A percentile compares a stretch with the other conserved stretches of the same genome.
Evolutionary conservation across 768 basidiomycete species (phyloP).

Genomic region (Strobilomyces dryophilus): DNA sequence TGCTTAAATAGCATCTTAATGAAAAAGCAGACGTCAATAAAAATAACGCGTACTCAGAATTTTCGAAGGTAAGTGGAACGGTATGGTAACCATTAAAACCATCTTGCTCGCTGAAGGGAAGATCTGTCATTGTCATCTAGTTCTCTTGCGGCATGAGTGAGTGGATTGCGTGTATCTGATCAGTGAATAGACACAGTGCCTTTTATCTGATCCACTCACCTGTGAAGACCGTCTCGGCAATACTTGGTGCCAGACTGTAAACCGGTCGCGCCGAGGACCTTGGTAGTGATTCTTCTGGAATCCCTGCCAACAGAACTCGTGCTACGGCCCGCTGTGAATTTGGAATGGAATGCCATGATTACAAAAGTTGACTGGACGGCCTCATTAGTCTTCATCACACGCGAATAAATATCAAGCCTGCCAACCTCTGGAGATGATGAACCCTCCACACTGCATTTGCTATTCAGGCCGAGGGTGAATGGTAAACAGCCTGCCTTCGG

Average conservation of each 20-base stretch:
- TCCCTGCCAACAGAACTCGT: no score
- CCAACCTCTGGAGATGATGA: slow-evolving; percentile 7
- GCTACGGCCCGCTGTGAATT: no score
- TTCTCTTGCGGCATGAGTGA: not conserved
- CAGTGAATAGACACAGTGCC: not conserved
- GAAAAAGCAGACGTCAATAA: not conserved
- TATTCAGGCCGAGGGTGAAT: not conserved
- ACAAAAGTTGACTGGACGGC: no score
- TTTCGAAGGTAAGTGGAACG: not conserved
- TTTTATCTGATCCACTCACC: slow-evolving; percentile 11
- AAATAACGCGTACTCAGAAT: not conserved
- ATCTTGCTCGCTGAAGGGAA: not conserved
- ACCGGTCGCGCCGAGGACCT: not conserved
- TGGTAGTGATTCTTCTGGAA: not conserved
- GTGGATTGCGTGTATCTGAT: not conserved
- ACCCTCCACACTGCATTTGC: not conserved
- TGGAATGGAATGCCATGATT: no score
- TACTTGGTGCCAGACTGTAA: no score
- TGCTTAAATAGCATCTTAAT: not conserved
- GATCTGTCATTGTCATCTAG: not conserved
- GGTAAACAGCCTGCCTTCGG: not conserved
- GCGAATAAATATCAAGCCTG: not conserved
- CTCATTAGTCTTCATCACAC: no score
- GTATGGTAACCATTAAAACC: not conserved
- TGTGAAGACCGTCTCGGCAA: no score